A percentile compares a stretch with the other conserved stretches of the same genome.
Conservation (phyloP, 768 basidiomycete genomes). For the Saitozyma podzolica region DNA sequence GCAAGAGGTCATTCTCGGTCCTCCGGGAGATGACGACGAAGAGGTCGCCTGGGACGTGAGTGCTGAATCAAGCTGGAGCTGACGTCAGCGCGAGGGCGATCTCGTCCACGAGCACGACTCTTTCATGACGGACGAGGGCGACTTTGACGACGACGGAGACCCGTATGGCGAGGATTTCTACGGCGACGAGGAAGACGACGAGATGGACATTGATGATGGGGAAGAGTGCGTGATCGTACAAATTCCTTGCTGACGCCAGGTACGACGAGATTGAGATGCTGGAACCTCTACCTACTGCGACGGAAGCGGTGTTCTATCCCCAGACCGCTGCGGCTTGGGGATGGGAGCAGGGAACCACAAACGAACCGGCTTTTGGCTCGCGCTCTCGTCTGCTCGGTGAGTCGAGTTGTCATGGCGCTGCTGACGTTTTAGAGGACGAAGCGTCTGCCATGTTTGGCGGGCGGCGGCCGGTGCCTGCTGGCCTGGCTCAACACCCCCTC, state of each 20-base stretch:
- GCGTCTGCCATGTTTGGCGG: slow-evolving; percentile 22
- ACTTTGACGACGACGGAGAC: slow-evolving; percentile 4
- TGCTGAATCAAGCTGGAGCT: neutral
- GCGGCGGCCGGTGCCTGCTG: slow-evolving; percentile 8
- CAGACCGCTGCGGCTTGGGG: slow-evolving; percentile 23
- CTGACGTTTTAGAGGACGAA: slow-evolving; percentile 12
- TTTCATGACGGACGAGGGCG: slow-evolving; percentile 1
- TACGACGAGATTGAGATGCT: slow-evolving; percentile 30
- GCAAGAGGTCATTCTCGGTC: slow-evolving; percentile 5
- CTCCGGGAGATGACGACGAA: slow-evolving; percentile 54
- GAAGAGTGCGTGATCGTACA: neutral
- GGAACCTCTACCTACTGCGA: slow-evolving; percentile 13
- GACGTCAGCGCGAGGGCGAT: slow-evolving; percentile 3
- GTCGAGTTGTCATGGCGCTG: no score
- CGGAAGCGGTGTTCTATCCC: no score
- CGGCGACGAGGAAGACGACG: slow-evolving; percentile 42
- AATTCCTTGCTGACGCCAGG: slow-evolving; percentile 23
- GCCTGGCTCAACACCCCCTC: slow-evolving; percentile 73
- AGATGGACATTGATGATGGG: slow-evolving; percentile 36
- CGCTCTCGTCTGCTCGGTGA: no score
- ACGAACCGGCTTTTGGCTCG: no score
- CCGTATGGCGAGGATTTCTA: neutral
- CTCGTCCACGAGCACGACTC: neutral
- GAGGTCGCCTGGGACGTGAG: slow-evolving; percentile 45
- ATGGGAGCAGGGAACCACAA: slow-evolving; percentile 16